phyloP scores from a whole-genome alignment of 2,329 filamentous ascomycete species.

The Penicillium olsonii region DNA sequence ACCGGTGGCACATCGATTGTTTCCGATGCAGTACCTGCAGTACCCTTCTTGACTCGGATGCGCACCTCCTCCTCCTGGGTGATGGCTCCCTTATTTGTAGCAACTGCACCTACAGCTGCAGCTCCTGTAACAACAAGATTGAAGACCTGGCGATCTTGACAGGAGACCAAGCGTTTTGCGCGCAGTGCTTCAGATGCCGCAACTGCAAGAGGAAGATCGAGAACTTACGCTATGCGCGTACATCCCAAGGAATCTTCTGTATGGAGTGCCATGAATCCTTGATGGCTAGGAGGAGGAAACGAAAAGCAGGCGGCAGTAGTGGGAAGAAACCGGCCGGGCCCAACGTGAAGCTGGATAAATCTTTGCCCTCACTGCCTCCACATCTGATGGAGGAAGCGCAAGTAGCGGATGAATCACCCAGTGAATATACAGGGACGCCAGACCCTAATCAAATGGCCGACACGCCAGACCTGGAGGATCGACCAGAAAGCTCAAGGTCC shows the following conservation, averaged over 20 bases:
- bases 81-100: constrained; percentile 98
- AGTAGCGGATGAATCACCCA: constrained; percentile 58
- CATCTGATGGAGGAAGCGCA: constrained; percentile 65
- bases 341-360: constrained; percentile 78
- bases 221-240: constrained; percentile 94
- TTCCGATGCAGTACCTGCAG: constrained; percentile 96
- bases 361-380: constrained; percentile 83
- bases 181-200: constrained; percentile 92
- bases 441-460: constrained; percentile 28
- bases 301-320: constrained; percentile 66
- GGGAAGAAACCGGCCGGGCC: constrained; percentile 43
- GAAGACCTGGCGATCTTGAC: constrained; percentile 97
- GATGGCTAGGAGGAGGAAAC: constrained; percentile 86
- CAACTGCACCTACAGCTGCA: constrained; percentile 99
- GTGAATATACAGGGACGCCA: constrained; percentile 62
- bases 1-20: constrained; percentile 98
- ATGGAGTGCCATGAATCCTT: constrained; percentile 98
- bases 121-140: constrained; percentile 94
- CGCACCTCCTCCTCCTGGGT: constrained; percentile 92
- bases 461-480: constrained; percentile 22
- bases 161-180: constrained; percentile 96
- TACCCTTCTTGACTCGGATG: constrained; percentile 95
- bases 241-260: constrained; percentile 97
- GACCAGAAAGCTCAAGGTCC: constrained; percentile 25
- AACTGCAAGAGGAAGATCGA: constrained; percentile 99